Base-by-base conservation (phyloP, 1,284 basidiomycete genomes). In the Gymnopus androsaceus region DNA sequence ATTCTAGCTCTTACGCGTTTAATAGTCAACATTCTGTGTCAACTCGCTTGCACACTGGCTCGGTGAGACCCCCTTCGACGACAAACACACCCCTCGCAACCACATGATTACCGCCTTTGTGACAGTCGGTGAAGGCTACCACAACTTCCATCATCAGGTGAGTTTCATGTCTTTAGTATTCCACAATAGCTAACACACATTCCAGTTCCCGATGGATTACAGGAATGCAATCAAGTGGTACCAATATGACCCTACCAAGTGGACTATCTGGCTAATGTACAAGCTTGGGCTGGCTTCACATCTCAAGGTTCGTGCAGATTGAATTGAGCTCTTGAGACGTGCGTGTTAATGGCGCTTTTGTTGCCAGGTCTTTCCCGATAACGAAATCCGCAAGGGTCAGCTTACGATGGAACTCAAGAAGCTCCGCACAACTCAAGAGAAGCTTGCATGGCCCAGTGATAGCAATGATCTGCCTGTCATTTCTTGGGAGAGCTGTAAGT, bases 1-100 rank as follows among this genome's bases (percentile, higher is more conserved):
- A 47, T 17, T 17, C 56, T 30, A 23, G 42, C 7, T 19, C 3
- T n/a, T n/a, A n/a, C n/a, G n/a, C n/a, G 9, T 14, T 49, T 48
- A 48, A 11, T 60, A 91, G 88, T 95, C 92, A 3, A 96, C 93
- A 0, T 96, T 95, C 79, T 95, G 93, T 69, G 92, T 97, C 69
- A 96, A 95, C 76, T 95, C 94, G 9, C 86, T 96, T 42, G 94
- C 94, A 14, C 94, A 96, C 73, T 96, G 92, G 91, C 84, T 96
- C 61, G 94, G 94, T 54, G 92, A 95, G 61, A 78, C 88, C 23
- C 92, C 93, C 23, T 95, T 95, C 67, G 94, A 96, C 73, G 93
- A 95, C 83, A 95, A 95, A 79, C 92, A 95, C 75, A 90, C 92
- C n/a, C 93, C 93, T 31, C 80, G 86, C 54, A 92, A 95, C 72